These are phyloP conservation scores for Colletotrichum kahawae DNA, from an alignment of 2,329 filamentous ascomycete genomes.

Conservation along the genomic window DNA sequence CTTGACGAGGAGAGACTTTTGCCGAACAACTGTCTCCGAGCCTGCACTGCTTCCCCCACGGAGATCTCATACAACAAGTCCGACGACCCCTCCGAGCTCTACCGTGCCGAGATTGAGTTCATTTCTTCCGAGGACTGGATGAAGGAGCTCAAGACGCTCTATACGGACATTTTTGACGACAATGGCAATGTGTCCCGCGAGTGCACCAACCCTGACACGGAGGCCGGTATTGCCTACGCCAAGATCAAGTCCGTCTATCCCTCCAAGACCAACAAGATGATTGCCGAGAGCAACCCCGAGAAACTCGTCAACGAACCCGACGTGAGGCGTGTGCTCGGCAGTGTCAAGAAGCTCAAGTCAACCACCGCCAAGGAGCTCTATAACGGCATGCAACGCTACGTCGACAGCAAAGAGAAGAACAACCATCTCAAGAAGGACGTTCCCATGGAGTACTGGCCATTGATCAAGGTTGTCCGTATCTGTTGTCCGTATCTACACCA, in stretches of 20 bases:
- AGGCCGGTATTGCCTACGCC: constrained; percentile 44
- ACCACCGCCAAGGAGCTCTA: constrained; percentile 27
- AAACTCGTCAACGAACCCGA: constrained; percentile 26
- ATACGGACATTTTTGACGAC: constrained; percentile 50
- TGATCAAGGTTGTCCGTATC: constrained; percentile 56
- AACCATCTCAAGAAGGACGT: constrained; percentile 11
- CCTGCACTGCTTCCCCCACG: constrained; percentile 66
- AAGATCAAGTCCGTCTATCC: constrained; percentile 54
- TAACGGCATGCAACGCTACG: constrained; percentile 28
- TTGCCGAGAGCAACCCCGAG: constrained; percentile 24
- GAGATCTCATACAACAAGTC: constrained; percentile 63
- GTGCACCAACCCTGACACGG: constrained; percentile 44
- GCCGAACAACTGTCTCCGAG: constrained; percentile 57
- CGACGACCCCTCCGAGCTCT: constrained; percentile 39
- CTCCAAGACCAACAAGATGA: constrained; percentile 28
- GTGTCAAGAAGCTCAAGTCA: constrained; percentile 25
- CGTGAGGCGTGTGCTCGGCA: constrained; percentile 29
- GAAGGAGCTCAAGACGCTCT: constrained; percentile 53
- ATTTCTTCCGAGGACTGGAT: constrained; percentile 58
- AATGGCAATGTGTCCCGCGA: constrained; percentile 43
- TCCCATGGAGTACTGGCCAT: constrained; percentile 47
- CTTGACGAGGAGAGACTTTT: constrained; percentile 62
- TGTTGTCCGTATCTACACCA: constrained; percentile 48
- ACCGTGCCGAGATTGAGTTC: constrained; percentile 64
- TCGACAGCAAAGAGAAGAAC: constrained; percentile 33